Evolutionary conservation across 352 stramenopile genomes (phyloP).

Genomic region (Pythium sp.): DNA sequence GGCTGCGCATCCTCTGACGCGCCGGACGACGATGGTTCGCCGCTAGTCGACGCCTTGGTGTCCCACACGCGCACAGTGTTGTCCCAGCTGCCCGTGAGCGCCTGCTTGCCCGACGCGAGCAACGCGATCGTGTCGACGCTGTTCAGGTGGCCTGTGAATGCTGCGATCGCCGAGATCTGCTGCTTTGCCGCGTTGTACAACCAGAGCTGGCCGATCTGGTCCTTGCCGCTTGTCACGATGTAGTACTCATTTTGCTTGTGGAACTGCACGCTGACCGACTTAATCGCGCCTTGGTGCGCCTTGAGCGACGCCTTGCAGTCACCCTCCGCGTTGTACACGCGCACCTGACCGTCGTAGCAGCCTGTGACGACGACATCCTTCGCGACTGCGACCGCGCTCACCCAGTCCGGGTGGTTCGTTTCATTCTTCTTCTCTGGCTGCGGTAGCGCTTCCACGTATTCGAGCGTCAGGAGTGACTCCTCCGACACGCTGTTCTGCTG

Average conservation of each 20-base stretch:
- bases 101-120: constrained; percentile 29
- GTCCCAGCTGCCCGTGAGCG: constrained; percentile 78
- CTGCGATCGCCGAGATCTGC: constrained; percentile 46
- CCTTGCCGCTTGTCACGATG: constrained; percentile 77
- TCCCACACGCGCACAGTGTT: constrained; percentile 82
- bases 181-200: constrained; percentile 32
- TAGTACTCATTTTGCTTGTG: constrained; percentile 40
- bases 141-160: constrained; percentile 75
- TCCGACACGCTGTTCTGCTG: constrained; percentile 59
- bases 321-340: constrained; percentile 62
- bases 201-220: constrained; percentile 76
- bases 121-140: constrained; percentile 68
- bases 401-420: constrained; percentile 83
- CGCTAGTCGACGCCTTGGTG: constrained; percentile 17
- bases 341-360: constrained; percentile 85
- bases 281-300: constrained; percentile 76
- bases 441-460: constrained; percentile 85
- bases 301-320: constrained; percentile 62
- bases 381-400: constrained; percentile 64
- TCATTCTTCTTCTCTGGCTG: constrained; percentile 67
- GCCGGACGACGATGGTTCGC: constrained; percentile 11
- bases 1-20: constrained; percentile 27
- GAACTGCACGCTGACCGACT: constrained; percentile 49
- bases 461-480: constrained; percentile 82
- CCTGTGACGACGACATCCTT: constrained; percentile 65